A percentile compares a stretch with the other conserved stretches of the same genome.
These are phyloP conservation scores for Agrocybe pediades DNA, from an alignment of 768 basidiomycete genomes.

Conservation along the genomic window DNA sequence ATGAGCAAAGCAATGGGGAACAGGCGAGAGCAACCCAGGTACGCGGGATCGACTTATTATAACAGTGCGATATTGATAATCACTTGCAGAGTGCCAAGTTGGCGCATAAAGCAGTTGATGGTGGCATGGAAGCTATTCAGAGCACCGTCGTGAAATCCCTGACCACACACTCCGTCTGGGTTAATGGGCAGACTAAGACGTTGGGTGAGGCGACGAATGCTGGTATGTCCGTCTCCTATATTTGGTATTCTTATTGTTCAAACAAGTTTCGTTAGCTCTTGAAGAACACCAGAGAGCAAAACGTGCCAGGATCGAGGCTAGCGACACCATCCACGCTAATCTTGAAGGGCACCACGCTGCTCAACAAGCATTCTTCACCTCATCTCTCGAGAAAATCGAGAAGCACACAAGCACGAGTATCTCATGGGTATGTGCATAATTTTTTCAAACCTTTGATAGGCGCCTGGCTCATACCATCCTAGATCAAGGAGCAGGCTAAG, in stretches of 20 bases:
- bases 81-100: constrained; percentile 41
- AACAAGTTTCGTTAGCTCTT: constrained; percentile 43
- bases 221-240: constrained; percentile 16
- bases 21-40: constrained; percentile 67
- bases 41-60: constrained; percentile 4
- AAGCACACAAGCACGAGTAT: constrained; percentile 37
- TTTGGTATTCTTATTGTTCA: too few species aligned
- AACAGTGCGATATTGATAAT: not conserved
- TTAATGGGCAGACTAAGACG: constrained; percentile 48
- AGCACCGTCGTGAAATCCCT: constrained; percentile 46
- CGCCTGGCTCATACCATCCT: constrained; percentile 1
- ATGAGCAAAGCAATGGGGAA: constrained; percentile 51
- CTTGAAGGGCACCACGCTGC: constrained; percentile 53
- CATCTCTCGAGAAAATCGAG: constrained; percentile 51
- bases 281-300: constrained; percentile 66
- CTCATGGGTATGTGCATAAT: constrained; percentile 48
- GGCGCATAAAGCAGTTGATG: constrained; percentile 40
- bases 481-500: constrained; percentile 33
- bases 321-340: constrained; percentile 47
- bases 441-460: not conserved
- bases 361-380: constrained; percentile 51
- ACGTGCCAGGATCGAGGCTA: constrained; percentile 65
- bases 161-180: constrained; percentile 49
- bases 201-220: constrained; percentile 23
- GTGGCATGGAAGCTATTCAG: constrained; percentile 47